Evolutionary conservation across 2,329 filamentous ascomycete species (phyloP), one percentile per base, ranked within the genome.

Genomic region (Cordyceps farinosa): DNA sequence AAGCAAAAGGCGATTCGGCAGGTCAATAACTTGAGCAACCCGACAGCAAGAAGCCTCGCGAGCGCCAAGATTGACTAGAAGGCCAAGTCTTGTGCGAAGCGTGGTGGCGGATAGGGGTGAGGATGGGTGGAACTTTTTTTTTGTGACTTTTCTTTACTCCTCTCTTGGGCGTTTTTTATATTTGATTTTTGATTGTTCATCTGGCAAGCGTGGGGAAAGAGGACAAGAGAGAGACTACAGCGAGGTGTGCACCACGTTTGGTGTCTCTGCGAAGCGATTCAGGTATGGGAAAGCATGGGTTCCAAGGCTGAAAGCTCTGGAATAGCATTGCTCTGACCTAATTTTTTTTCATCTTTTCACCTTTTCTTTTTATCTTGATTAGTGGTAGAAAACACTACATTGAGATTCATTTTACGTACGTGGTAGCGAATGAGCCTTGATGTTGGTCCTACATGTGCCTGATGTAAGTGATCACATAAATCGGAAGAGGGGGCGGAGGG

Each of bases 21-120:
- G 67, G 88, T 91, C 66, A 97, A 96, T 76, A 94, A 96, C 69
- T 82, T 96, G 62, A 85, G 83, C 67, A 90, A 88, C 65, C 89
- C 90, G 11, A 83, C 82, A 59, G 84, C 87, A 57, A 83, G 83
- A 66, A 86, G 84, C 70, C 80, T 94, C 50, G 87, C 87, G 64
- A 87, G 83, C 70, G 90, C 90, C 27, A 91, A 91, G 77, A 86
- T 92, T 70, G 90, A 94, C 75, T 92, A 80, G 72, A 13, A 6
- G 56, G 22, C 8, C 30, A 32, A 15, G 44, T 60, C 47, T 60
- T n/a, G 10, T 22, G 47, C 15, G 40, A 32, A n/a, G 47, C 27
- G 38, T 32, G 10, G 48, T 27, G 38, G 38, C n/a, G 3, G 57
- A 50, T 11, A 27, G 29, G 17, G 29, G 29, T 13, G 48, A 29